phyloP scores from a whole-genome alignment of 2,329 filamentous ascomycete genomes.

The Pleoardoris graminearum region DNA sequence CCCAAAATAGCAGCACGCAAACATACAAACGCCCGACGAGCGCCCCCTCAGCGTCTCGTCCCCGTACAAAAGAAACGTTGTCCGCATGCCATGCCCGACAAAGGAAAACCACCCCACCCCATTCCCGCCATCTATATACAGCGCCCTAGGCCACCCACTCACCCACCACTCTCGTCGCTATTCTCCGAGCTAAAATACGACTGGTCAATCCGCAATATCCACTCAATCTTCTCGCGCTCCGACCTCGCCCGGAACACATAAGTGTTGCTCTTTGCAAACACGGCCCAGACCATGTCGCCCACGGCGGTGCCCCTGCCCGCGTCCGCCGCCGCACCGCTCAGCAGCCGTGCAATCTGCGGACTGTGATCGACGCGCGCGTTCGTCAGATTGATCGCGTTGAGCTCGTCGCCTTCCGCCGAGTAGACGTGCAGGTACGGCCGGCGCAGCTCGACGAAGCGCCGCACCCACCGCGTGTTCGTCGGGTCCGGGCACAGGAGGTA shows the following conservation, averaged over 20 bases:
- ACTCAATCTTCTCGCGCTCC: slow-evolving; percentile 92
- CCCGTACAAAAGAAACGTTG: too few species aligned
- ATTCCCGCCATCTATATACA: too few species aligned
- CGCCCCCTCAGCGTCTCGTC: too few species aligned
- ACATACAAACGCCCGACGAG: too few species aligned
- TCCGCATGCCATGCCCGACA: too few species aligned
- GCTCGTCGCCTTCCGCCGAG: slow-evolving; percentile 83
- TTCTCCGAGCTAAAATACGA: slow-evolving; percentile 58
- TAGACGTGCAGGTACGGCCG: slow-evolving; percentile 92
- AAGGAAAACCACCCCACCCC: too few species aligned
- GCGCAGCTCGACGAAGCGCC: slow-evolving; percentile 89
- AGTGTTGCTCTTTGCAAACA: slow-evolving; percentile 92
- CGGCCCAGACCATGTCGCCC: slow-evolving; percentile 75
- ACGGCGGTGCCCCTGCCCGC: slow-evolving; percentile 8
- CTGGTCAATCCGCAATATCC: slow-evolving; percentile 94
- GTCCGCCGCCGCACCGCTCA: slow-evolving; percentile 53
- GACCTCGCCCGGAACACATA: slow-evolving; percentile 90
- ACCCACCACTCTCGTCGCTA: neutral
- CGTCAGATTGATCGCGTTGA: slow-evolving; percentile 83
- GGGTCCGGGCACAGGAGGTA: slow-evolving; percentile 85
- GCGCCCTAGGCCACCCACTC: too few species aligned
- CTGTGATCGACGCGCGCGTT: slow-evolving; percentile 92
- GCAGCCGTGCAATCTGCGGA: slow-evolving; percentile 79
- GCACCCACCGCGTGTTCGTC: slow-evolving; percentile 82
- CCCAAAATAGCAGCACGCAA: too few species aligned